Percentiles rank a stretch among this genome's conserved stretches.
phyloP scores from a whole-genome alignment of 2,329 filamentous ascomycete genomes.

The Stromatinia cepivora region DNA sequence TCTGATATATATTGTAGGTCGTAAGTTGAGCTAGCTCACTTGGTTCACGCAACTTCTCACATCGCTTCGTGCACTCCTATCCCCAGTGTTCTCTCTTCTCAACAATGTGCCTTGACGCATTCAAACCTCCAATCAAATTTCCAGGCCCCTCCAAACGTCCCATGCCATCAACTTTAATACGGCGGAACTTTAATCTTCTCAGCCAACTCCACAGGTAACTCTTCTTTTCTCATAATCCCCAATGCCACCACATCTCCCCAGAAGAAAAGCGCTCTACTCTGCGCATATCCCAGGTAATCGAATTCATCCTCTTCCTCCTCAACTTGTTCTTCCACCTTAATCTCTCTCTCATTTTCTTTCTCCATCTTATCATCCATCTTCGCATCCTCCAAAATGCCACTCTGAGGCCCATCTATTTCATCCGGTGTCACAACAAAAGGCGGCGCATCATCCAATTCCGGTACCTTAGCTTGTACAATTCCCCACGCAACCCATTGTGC shows the following conservation, averaged over 20 bases:
- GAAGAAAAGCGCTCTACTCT: conserved; percentile 89
- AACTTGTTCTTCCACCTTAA: conserved; percentile 32
- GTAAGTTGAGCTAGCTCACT: too few species aligned
- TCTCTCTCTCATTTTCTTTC: conserved; percentile 20
- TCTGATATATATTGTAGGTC: too few species aligned
- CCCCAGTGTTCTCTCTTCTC: background rate
- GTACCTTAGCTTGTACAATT: conserved; percentile 88
- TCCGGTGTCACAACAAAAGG: conserved; percentile 4
- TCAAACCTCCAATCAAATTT: background rate
- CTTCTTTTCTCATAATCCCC: conserved; percentile 72
- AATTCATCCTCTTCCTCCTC: conserved; percentile 66
- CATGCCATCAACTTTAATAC: conserved; percentile 46
- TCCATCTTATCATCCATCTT: conserved; percentile 6
- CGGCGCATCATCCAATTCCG: conserved; percentile 53
- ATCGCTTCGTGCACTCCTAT: too few species aligned
- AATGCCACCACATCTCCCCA: conserved; percentile 85
- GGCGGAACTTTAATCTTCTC: conserved; percentile 68
- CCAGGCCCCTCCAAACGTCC: too few species aligned
- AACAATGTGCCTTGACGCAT: background rate
- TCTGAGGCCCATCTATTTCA: conserved; percentile 17
- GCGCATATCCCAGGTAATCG: conserved; percentile 88
- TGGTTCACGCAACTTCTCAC: too few species aligned
- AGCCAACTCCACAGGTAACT: conserved; percentile 70
- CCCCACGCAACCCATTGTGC: conserved; percentile 96
- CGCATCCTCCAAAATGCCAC: background rate